These are phyloP conservation scores for Chenopodium suecicum DNA, from an alignment of 148 eudicot genomes.

Conservation along the genomic window DNA sequence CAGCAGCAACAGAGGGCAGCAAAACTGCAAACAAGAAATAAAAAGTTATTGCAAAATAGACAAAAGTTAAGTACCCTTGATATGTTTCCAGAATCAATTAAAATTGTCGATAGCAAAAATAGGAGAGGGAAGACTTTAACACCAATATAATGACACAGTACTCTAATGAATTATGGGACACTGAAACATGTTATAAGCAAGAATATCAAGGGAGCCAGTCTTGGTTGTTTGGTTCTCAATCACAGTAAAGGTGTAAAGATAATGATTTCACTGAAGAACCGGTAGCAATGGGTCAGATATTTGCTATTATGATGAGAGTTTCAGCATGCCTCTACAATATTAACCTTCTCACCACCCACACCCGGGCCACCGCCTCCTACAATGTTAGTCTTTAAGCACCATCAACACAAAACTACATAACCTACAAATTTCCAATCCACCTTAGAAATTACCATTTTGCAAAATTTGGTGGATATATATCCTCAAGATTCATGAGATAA, in stretches of 20 bases:
- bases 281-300: too few species aligned
- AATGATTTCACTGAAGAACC: too few species aligned
- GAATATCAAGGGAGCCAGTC: background rate
- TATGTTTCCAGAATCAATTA: background rate
- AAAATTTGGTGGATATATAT: background rate
- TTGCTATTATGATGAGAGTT: too few species aligned
- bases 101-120: background rate
- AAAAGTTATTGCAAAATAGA: too few species aligned
- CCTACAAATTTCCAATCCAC: background rate
- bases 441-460: background rate
- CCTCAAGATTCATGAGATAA: background rate
- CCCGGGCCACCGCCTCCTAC: too few species aligned
- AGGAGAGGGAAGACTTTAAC: too few species aligned
- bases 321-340: too few species aligned
- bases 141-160: too few species aligned
- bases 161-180: background rate
- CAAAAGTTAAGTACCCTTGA: background rate
- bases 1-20: constrained; percentile 72
- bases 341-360: too few species aligned
- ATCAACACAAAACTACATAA: too few species aligned
- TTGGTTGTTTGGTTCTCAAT: too few species aligned
- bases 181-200: background rate
- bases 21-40: constrained; percentile 34
- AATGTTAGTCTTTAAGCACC: background rate
- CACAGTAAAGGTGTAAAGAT: too few species aligned